Evolutionary conservation across 129 eudicot species (phyloP), one percentile per base, ranked within the genome.

Genomic region (Apium graveolens): DNA sequence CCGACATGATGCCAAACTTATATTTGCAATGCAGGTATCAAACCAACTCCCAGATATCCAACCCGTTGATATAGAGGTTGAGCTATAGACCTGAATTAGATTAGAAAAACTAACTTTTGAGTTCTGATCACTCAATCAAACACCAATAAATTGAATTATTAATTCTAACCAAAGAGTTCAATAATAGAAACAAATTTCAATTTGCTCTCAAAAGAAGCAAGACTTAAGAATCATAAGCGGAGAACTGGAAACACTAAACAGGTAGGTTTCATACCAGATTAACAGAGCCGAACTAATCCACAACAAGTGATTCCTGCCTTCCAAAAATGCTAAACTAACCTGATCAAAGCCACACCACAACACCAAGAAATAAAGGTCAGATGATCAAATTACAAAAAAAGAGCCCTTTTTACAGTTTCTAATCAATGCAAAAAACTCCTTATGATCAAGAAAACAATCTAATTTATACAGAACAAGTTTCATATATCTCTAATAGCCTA

Each of bases 1-100:
- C 73, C 35, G 95, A 92, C 98, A 93, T 89, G 70, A 39, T 86
- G 81, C 74, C 78, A 37, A 74, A 44, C 77, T 45, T 24, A 26
- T 43, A 44, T 17, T 0, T 42, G 37, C 5, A 62, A 63, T 42
- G 32, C 77, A 32, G 85, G 76, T 63, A 16, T 63, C 24, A 65
- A 48, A 62, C 75, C 38, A 55, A 60, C 39, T 24, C 7, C 48
- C 37, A 1, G 18, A 45, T 45, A 42, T 3, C 26, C 24, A 14
- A 65, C 49, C 62, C 12, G 62, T 21, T 8, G 34, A 26, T 26
- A 31, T 74, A 55, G 21, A 69, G 35, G n/a, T 51, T 46, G 27
- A 38, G 49, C 37, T 31, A 9, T 46, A 34, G 35, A 45, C 72
- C 38, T 65, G 39, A 70, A 45, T 31, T n/a, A 34, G 69, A 79